These are phyloP conservation scores for Pyrus communis DNA, from an alignment of 306 rosid genomes.

Conservation along the genomic window DNA sequence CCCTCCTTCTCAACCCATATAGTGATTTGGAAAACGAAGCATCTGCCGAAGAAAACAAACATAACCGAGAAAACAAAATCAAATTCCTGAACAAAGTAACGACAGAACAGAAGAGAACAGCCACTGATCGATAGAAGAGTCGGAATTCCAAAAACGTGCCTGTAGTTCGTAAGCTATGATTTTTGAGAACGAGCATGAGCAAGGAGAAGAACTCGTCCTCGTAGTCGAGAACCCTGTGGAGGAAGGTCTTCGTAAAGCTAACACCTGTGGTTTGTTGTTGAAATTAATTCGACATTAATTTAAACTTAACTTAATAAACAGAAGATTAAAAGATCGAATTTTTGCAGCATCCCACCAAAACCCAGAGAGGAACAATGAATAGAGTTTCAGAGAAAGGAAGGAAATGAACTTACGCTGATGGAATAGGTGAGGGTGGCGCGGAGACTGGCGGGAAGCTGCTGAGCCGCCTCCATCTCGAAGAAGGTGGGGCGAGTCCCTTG, in stretches of 20 bases:
- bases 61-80: background rate
- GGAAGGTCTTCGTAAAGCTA: conserved; percentile 69
- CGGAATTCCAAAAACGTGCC: conserved; percentile 18
- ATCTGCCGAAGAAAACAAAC: conserved; percentile 30
- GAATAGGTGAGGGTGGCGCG: conserved; percentile 87
- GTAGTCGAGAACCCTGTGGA: conserved; percentile 62
- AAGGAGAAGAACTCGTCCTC: conserved; percentile 77
- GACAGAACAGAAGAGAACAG: background rate
- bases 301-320: background rate
- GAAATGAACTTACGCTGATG: conserved; percentile 44
- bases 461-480: conserved; percentile 99
- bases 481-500: conserved; percentile 97
- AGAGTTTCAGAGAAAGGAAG: background rate
- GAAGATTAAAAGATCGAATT: background rate
- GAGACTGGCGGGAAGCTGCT: conserved; percentile 88
- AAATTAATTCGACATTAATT: no score
- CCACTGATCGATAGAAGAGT: background rate
- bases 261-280: conserved; percentile 26
- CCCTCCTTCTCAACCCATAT: conserved; percentile 82
- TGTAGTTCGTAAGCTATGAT: conserved; percentile 78
- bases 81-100: no score
- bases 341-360: background rate
- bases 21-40: conserved; percentile 79
- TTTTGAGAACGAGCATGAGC: conserved; percentile 79
- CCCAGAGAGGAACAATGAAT: background rate